Evolutionary conservation across 2,329 filamentous ascomycete species (phyloP).

Genomic region (Mariannaea sp.): DNA sequence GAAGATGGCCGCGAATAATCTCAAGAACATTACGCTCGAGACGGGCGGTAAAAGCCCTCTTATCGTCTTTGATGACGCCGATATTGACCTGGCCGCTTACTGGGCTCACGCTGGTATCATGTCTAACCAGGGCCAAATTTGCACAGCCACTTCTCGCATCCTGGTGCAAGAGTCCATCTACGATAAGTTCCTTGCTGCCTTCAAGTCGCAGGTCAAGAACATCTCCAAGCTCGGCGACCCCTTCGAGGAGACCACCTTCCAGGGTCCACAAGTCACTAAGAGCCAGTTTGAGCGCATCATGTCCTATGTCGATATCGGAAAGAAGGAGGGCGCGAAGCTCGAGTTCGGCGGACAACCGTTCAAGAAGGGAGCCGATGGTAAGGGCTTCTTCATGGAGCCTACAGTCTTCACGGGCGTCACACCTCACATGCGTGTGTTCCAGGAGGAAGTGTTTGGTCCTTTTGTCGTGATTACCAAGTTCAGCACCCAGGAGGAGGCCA

Average conservation of each 20-base stretch:
- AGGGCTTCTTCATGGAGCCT: constrained; percentile 53
- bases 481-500: constrained; percentile 49
- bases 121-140: constrained; percentile 68
- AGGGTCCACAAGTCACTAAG: constrained; percentile 76
- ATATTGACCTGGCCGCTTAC: constrained; percentile 70
- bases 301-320: constrained; percentile 70
- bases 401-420: constrained; percentile 52
- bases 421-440: constrained; percentile 49
- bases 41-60: constrained; percentile 69
- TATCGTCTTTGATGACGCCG: constrained; percentile 67
- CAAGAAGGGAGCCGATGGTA: constrained; percentile 41
- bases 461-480: constrained; percentile 50
- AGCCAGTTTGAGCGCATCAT: constrained; percentile 72
- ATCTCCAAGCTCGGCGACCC: constrained; percentile 72
- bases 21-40: constrained; percentile 70
- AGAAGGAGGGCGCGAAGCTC: constrained; percentile 71
- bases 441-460: constrained; percentile 54
- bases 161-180: constrained; percentile 64
- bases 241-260: constrained; percentile 70
- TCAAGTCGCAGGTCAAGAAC: constrained; percentile 62
- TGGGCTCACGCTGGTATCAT: constrained; percentile 56
- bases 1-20: constrained; percentile 69
- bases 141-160: constrained; percentile 70
- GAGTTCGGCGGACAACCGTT: constrained; percentile 59
- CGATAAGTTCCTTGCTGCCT: constrained; percentile 66